Percentiles rank a stretch among this genome's conserved stretches.
Conservation (phyloP, 441 rosid species). For the Caryocar brasiliense region DNA sequence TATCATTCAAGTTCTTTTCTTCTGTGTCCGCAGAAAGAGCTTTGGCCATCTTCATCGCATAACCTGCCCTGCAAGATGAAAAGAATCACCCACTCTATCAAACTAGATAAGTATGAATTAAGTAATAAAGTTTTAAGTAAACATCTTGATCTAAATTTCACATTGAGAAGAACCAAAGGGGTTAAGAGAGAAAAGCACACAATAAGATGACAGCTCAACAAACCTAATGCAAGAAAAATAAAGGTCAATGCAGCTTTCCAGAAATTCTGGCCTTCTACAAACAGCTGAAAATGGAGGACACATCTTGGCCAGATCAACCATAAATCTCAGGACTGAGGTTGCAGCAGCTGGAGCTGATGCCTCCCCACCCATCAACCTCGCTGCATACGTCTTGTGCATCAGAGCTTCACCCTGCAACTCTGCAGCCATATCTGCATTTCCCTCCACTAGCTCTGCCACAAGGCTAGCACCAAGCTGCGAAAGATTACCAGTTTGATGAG, state of each 20-base stretch:
- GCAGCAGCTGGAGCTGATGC: constrained; percentile 99
- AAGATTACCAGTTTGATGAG: constrained; percentile 86
- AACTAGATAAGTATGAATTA: background rate
- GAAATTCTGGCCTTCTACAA: constrained; percentile 87
- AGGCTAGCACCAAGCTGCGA: constrained; percentile 85
- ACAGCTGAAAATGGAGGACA: constrained; percentile 89
- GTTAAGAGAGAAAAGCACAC: constrained; percentile 5
- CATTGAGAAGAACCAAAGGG: background rate
- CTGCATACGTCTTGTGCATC: constrained; percentile 99
- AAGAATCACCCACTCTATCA: background rate
- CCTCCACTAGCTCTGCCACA: constrained; percentile 92
- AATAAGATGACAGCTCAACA: constrained; percentile 23
- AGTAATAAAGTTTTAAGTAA: background rate
- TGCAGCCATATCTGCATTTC: constrained; percentile 82
- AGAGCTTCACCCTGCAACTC: constrained; percentile 99
- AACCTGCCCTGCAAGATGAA: constrained; percentile 69
- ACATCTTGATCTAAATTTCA: background rate
- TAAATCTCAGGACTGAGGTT: constrained; percentile 92
- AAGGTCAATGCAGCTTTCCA: constrained; percentile 90
- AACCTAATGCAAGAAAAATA: constrained; percentile 97
- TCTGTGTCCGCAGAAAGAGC: constrained; percentile 65
- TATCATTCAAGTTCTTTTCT: constrained; percentile 77
- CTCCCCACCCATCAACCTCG: constrained; percentile 99
- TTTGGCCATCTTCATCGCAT: constrained; percentile 87
- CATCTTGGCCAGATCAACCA: constrained; percentile 99